A percentile compares a stretch with the other conserved stretches of the same genome.
phyloP scores from a whole-genome alignment of 2,329 filamentous ascomycete species.

The Talaromyces sp. region DNA sequence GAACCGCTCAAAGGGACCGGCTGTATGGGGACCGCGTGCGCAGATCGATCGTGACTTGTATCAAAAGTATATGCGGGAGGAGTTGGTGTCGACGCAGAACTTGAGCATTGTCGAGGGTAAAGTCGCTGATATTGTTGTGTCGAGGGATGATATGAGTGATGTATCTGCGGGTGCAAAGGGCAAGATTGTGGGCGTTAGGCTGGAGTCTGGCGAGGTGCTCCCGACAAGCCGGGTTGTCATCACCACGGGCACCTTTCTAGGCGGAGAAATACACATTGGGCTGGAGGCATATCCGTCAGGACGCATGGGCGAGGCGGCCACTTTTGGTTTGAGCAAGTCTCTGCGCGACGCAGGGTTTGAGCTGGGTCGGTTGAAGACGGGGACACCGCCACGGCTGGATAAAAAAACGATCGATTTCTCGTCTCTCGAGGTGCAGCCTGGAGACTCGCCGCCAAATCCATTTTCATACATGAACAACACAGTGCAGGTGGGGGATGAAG shows the following conservation, averaged over 20 bases:
- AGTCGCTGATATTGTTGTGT: conserved; percentile 83
- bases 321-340: conserved; percentile 86
- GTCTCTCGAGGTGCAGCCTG: conserved; percentile 64
- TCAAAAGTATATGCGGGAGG: conserved; percentile 82
- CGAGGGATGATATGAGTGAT: conserved; percentile 47
- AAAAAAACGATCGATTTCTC: conserved; percentile 75
- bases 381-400: conserved; percentile 84
- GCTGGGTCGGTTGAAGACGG: conserved; percentile 87
- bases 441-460: conserved; percentile 78
- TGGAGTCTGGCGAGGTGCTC: conserved; percentile 83
- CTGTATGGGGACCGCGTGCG: conserved; percentile 92
- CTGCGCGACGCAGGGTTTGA: conserved; percentile 81
- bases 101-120: conserved; percentile 77
- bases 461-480: conserved; percentile 84
- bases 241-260: conserved; percentile 91
- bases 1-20: conserved; percentile 84
- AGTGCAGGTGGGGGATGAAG: conserved; percentile 62
- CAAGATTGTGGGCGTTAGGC: conserved; percentile 73
- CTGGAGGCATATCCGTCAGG: conserved; percentile 79
- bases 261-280: conserved; percentile 94
- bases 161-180: conserved; percentile 48
- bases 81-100: conserved; percentile 71
- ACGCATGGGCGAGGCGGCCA: conserved; percentile 88
- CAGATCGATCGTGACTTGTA: conserved; percentile 93
- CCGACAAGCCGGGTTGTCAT: conserved; percentile 79